Base-by-base conservation (phyloP, 1,284 basidiomycete species). In the Taiwanofungus camphoratus region DNA sequence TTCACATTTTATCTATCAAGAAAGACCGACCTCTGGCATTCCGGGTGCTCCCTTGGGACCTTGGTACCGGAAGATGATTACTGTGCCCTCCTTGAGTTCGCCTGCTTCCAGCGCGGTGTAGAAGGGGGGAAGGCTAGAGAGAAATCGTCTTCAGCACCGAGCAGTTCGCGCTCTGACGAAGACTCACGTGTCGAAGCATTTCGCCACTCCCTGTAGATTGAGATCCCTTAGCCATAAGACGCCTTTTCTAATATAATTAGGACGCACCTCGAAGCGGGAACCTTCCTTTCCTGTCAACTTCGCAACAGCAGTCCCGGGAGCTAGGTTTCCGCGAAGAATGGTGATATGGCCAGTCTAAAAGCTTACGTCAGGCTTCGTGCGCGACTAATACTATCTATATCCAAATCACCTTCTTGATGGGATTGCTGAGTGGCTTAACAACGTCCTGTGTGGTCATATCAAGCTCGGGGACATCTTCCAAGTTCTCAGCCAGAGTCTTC, bases 211-310 rank as follows among this genome's bases (percentile, higher is more conserved):
- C 79, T 85, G 34, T 23, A 39, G 4, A 32, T 37, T 48, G 29
- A 12, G 35, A 16, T 32, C 8, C 13, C 39, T 32, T 35, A 32
- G 11, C 38, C 39, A 8, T 18, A 24, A 19, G 12, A 9, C 18
- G 47, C 33, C 33, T 34, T 34, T 15, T 18, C 32, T 29, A 23
- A 37, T 37, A 36, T 16, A 38, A 11, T 21, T 19, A 32, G 12
- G 9, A 40, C 69, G 48, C 40, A 86, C 87, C 70, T 89, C 82
- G 61, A 99, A 99, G 29, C 70, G 73, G 37, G 85, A 64, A 3
- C 95, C 95, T 67, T 99, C 95, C 66, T 97, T 96, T 18, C 95
- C 94, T 8, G 95, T 98, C 51, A 98, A 74, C 68, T 99, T 99
- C 39, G 92, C 90, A 9, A 99, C 94, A 27, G 93, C 90, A 5